These are phyloP conservation scores for Macrophomina phaseolina DNA, from an alignment of 2,329 filamentous ascomycete genomes.

Conservation along the genomic window DNA sequence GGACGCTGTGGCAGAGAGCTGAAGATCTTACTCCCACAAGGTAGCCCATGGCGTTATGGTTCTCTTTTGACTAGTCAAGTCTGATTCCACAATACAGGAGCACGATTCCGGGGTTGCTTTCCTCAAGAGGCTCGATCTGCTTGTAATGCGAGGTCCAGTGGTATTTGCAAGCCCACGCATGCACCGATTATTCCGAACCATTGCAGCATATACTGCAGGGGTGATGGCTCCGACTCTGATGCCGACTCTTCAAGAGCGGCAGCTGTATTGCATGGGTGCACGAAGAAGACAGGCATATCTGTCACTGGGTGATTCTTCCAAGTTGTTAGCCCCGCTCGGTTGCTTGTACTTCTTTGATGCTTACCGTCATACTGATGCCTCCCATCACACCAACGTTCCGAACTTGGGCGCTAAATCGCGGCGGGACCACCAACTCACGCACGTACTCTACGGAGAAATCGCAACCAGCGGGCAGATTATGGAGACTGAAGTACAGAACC, in stretches of 20 bases:
- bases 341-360: conserved; percentile 24
- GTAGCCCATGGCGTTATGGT: conserved; percentile 25
- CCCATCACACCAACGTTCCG: conserved; percentile 45
- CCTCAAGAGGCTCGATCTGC: conserved; percentile 20
- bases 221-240: conserved; percentile 40
- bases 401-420: conserved; percentile 39
- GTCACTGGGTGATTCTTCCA: conserved; percentile 80
- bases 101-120: conserved; percentile 4
- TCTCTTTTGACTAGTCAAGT: conserved; percentile 16
- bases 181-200: conserved; percentile 90
- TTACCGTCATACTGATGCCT: conserved; percentile 45
- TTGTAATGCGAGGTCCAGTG: conserved; percentile 40
- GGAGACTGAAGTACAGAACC: conserved; percentile 48
- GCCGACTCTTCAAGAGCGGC: conserved; percentile 72
- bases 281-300: conserved; percentile 80
- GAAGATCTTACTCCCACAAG: conserved; percentile 16
- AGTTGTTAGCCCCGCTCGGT: conserved; percentile 4
- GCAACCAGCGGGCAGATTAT: background rate
- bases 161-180: conserved; percentile 78
- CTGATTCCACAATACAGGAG: conserved; percentile 24
- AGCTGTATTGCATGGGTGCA: conserved; percentile 90
- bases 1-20: conserved; percentile 9
- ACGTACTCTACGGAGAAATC: conserved; percentile 40
- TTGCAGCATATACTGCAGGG: conserved; percentile 76
- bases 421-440: conserved; percentile 45